Evolutionary conservation across 352 stramenopile species (phyloP).

Genomic region (Pythium folliculosum): DNA sequence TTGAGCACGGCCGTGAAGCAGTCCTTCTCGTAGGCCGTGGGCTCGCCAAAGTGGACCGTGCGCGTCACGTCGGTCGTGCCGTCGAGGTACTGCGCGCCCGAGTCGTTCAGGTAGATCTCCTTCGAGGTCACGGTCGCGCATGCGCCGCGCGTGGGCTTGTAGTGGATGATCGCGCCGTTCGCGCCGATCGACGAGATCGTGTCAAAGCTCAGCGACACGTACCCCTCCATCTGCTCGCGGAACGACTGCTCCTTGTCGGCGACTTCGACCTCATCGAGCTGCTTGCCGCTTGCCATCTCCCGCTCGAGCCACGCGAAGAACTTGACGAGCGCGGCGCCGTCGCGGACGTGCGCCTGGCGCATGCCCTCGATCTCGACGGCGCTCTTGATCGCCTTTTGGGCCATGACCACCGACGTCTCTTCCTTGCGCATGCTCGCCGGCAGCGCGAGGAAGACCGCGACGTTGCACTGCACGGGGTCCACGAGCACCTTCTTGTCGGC

Average conservation of each 20-base stretch:
- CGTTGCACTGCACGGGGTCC: conserved; percentile 83
- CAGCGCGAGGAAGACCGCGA: conserved; percentile 81
- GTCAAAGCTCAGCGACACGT: conserved; percentile 95
- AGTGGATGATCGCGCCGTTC: conserved; percentile 98
- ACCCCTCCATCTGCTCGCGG: conserved; percentile 84
- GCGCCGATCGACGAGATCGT: conserved; percentile 96
- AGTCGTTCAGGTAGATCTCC: conserved; percentile 98
- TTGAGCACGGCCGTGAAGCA: conserved; percentile 98
- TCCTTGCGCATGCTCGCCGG: conserved; percentile 73
- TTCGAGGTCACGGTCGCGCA: conserved; percentile 89
- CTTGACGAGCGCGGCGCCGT: conserved; percentile 94
- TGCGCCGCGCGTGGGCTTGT: conserved; percentile 79
- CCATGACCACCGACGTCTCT: conserved; percentile 75
- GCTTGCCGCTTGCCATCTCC: conserved; percentile 54
- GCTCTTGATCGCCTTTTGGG: conserved; percentile 94
- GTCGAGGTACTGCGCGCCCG: conserved; percentile 97
- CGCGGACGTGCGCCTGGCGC: conserved; percentile 92
- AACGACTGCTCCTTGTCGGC: conserved; percentile 91
- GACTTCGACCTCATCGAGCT: conserved; percentile 84
- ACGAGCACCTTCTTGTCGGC: conserved; percentile 66
- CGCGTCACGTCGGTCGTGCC: conserved; percentile 99
- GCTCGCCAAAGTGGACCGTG: conserved; percentile 96
- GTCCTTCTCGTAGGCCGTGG: conserved; percentile 91
- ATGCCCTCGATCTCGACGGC: conserved; percentile 95
- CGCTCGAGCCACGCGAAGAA: conserved; percentile 94